Conservation (phyloP, 805 yeast species). For the Hanseniaspora vineae region DNA sequence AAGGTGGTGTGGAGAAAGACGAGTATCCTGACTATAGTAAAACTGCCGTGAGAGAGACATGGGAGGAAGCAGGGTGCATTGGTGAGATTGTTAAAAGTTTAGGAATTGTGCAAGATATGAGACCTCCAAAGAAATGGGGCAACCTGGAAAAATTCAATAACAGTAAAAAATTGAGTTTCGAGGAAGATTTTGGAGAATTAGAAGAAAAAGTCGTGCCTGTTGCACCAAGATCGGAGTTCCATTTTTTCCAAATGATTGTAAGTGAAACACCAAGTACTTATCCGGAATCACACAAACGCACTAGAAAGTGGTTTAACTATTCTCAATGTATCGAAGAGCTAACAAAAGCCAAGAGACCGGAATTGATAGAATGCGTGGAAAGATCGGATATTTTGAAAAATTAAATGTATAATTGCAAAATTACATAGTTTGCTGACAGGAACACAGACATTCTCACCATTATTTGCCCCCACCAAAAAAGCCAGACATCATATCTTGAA, state of each 20-base stretch:
- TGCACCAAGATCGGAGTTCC: constrained; percentile 57
- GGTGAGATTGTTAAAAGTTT: constrained; percentile 46
- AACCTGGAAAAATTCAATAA: constrained; percentile 6
- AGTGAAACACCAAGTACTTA: constrained; percentile 43
- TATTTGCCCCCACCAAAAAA: constrained; percentile 31
- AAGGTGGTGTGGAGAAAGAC: constrained; percentile 89
- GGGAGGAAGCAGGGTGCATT: constrained; percentile 95
- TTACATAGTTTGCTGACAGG: not conserved
- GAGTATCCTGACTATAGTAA: constrained; percentile 32
- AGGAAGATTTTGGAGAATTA: not conserved
- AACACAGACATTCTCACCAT: not conserved
- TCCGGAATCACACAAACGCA: constrained; percentile 62
- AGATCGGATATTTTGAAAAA: constrained; percentile 32
- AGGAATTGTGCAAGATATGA: constrained; percentile 53
- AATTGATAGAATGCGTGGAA: constrained; percentile 50
- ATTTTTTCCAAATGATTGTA: constrained; percentile 68
- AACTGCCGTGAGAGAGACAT: constrained; percentile 76
- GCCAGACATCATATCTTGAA: constrained; percentile 70
- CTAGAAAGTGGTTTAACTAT: constrained; percentile 57
- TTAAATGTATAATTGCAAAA: not conserved
- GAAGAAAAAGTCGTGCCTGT: constrained; percentile 15
- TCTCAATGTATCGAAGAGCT: constrained; percentile 54
- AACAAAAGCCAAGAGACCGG: constrained; percentile 45
- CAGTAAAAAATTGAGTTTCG: not conserved
- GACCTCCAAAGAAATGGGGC: constrained; percentile 36